These are phyloP conservation scores for Inga laurina DNA, from an alignment of 306 rosid genomes.

Conservation along the genomic window DNA sequence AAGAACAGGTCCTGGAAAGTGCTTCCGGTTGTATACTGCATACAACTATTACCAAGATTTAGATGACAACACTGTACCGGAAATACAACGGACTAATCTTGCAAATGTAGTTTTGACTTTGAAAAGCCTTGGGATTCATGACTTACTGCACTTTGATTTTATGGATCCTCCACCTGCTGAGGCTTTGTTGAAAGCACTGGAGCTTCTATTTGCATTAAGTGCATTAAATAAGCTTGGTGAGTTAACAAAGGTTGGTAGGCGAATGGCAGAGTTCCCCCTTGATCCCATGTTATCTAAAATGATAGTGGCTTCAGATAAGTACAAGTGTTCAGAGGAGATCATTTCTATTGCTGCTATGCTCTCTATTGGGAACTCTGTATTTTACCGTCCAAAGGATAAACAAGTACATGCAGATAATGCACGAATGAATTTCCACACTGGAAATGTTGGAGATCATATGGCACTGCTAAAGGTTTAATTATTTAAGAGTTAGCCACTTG, in stretches of 20 bases:
- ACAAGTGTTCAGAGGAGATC: constrained; percentile 82
- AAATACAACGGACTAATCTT: constrained; percentile 89
- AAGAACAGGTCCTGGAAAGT: constrained; percentile 97
- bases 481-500: constrained; percentile 3
- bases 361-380: constrained; percentile 87
- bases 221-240: constrained; percentile 90
- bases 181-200: constrained; percentile 89
- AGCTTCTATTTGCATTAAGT: constrained; percentile 79
- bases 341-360: constrained; percentile 94
- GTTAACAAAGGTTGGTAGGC: constrained; percentile 83
- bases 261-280: constrained; percentile 97
- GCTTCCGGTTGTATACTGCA: constrained; percentile 85
- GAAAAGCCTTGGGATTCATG: constrained; percentile 92
- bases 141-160: constrained; percentile 79
- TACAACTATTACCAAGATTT: constrained; percentile 73
- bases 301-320: constrained; percentile 92
- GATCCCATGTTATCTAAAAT: constrained; percentile 95
- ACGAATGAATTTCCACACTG: constrained; percentile 83
- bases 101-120: constrained; percentile 86
- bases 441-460: constrained; percentile 91
- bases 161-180: constrained; percentile 99
- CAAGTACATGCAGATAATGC: constrained; percentile 99
- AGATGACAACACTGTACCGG: constrained; percentile 90
- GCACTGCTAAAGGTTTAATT: constrained; percentile 77
- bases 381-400: constrained; percentile 97